Evolutionary conservation across 805 yeast species (phyloP), one percentile per base, ranked within the genome.

Genomic region (Metschnikowia arizonensis): DNA sequence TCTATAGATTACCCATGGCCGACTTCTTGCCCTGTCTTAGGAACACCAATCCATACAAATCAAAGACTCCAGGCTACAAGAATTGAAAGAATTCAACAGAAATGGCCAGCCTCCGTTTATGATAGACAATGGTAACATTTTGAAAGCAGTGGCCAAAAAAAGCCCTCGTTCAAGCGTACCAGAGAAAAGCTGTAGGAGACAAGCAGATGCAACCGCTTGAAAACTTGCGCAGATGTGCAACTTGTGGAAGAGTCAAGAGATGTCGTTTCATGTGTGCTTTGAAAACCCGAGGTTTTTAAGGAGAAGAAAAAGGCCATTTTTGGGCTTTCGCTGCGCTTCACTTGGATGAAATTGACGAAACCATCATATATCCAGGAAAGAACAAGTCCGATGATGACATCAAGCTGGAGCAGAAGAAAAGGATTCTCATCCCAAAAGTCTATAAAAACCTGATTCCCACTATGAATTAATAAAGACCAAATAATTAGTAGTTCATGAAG

Each of bases 101-200:
- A 58, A 55, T 42, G 52, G 54, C 33, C 58, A 61, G 49, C 64
- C 61, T 9, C 74, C 69, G 4, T 71, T 73, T 46, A 73, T 75
- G 63, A 64, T 73, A 25, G 85, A 81, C 54, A 76, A 81, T 53
- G 96, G 95, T n/a, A 58, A 63, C 50, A 77, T 86, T 25, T 69
- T 88, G 44, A 72, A 73, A 54, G 99, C 99, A 5, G 97, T 82
- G 5, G 98, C 99, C 45, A 93, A 93, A 89, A 90, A 79, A 90
- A 89, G 65, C 81, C 81, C 2, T 88, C 98, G 6, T 88, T 88
- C 63, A 80, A 80, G 69, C 86, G 88, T 65, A 85, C 87, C 59
- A 82, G 97, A 65, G 83, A 79, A 62, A 81, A 90, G 68, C 80
- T 85, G 55, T 79, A 3, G 95, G 87, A 9, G 76, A 80, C 47